Conservation (phyloP, 1,139 yeast genomes). For the Debaryomyces coudertii region DNA sequence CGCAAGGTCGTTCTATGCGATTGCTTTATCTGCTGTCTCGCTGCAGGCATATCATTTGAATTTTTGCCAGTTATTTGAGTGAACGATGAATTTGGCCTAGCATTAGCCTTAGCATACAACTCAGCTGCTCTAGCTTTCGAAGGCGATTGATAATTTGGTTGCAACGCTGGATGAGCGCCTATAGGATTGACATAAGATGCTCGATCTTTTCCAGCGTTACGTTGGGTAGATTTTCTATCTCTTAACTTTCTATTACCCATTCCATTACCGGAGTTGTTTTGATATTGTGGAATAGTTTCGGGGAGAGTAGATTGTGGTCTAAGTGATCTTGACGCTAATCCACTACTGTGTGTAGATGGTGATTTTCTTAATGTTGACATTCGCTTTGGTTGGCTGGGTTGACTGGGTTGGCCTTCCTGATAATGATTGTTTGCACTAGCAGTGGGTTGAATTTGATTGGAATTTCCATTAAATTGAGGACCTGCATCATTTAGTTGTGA, state of each 20-base stretch:
- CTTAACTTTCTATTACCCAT: constrained; percentile 40
- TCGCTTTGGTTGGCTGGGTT: constrained; percentile 22
- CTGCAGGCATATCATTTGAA: neutral
- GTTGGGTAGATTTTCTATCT: constrained; percentile 18
- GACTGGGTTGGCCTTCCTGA: constrained; percentile 10
- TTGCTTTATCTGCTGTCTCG: neutral
- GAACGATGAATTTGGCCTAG: constrained; percentile 45
- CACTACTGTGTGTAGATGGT: constrained; percentile 21
- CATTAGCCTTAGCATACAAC: constrained; percentile 52
- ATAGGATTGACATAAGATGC: constrained; percentile 44
- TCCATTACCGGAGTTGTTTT: constrained; percentile 13
- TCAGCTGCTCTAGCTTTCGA: constrained; percentile 51
- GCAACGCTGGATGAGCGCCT: constrained; percentile 46
- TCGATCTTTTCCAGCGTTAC: constrained; percentile 24
- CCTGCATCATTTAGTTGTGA: constrained; percentile 31
- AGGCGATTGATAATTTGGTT: constrained; percentile 44
- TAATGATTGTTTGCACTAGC: neutral
- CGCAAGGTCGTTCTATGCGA: constrained; percentile 21
- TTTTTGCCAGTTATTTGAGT: neutral
- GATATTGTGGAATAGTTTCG: constrained; percentile 2
- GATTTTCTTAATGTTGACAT: constrained; percentile 38
- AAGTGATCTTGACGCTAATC: constrained; percentile 28
- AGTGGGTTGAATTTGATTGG: constrained; percentile 5
- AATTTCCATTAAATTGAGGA: constrained; percentile 9
- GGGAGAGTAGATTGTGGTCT: constrained; percentile 37